phyloP scores from a whole-genome alignment of 129 eudicot species.

The Helianthus tuberosus region DNA sequence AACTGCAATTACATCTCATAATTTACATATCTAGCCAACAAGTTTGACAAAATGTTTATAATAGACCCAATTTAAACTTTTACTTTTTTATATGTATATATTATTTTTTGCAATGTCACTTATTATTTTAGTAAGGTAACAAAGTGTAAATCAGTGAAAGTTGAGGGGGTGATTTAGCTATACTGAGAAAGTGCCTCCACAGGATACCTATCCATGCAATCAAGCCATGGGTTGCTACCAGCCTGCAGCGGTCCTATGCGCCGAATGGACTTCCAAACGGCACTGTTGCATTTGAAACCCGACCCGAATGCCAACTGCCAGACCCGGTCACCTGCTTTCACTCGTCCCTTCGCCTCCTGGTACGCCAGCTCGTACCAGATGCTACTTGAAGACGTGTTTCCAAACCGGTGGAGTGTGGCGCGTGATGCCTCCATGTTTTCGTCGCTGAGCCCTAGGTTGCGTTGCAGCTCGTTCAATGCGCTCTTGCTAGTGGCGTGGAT shows the following conservation, averaged over 20 bases:
- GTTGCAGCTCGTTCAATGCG: constrained; percentile 73
- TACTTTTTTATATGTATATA: not conserved
- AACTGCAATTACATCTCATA: not conserved
- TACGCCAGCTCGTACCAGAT: constrained; percentile 91
- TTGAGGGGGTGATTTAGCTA: constrained; percentile 9
- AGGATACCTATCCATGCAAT: constrained; percentile 57
- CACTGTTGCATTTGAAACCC: constrained; percentile 85
- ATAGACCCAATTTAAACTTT: not conserved
- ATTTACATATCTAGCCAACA: not conserved
- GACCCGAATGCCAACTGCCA: constrained; percentile 92
- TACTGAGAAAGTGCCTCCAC: constrained; percentile 16
- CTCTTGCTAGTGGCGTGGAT: constrained; percentile 83
- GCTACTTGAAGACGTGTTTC: constrained; percentile 90
- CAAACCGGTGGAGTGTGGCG: constrained; percentile 73
- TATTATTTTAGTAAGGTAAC: not conserved
- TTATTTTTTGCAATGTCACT: not conserved
- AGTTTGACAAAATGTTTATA: constrained; percentile 1
- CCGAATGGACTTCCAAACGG: constrained; percentile 73
- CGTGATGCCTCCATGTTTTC: constrained; percentile 74
- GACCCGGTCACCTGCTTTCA: constrained; percentile 69
- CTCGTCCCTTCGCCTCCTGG: constrained; percentile 66
- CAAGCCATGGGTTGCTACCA: constrained; percentile 61
- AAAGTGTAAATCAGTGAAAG: not conserved
- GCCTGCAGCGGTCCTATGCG: constrained; percentile 39
- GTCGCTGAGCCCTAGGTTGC: constrained; percentile 71